Evolutionary conservation across 257 asterid genomes (phyloP), one percentile per base, ranked within the genome.

Genomic region (Nicotiana paniculata): DNA sequence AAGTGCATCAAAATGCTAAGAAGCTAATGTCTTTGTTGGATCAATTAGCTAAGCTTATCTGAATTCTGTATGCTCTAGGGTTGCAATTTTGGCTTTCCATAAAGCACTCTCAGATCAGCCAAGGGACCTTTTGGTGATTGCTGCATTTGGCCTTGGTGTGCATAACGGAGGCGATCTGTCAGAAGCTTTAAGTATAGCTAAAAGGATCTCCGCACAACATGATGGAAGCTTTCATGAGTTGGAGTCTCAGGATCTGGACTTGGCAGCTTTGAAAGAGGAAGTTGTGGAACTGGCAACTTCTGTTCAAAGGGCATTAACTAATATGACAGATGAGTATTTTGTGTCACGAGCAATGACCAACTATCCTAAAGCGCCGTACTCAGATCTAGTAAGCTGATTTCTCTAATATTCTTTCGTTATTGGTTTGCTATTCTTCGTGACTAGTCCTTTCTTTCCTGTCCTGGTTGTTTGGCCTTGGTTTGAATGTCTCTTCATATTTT

Each of bases 281-380:
- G 93, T 91, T 48, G 75, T 35, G 89, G 81, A 66, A 85, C 85
- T 96, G 83, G 94, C 92, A 64, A 87, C 89, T 87, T 92, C 92
- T 26, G 89, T 96, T 80, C 90, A 83, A 82, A 82, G 68, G 18
- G 87, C 97, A 58, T 89, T 94, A 46, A 26, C 84, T 62, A 86
- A 66, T 70, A 88, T 96, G 97, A 94, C 94, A 1, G 91, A 94
- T 59, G 94, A 84, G 84, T 84, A 86, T 79, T 86, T 81, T 65
- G 98, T 96, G 89, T 93, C 98, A 33, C 92, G 77, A 84, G 97
- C 99, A 66, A 91, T 96, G 97, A 88, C 96, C 63, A 86, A 87
- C 81, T 96, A 93, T 83, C 94, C 97, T 63, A 89, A 96, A 87
- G 98, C 98, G 62, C 99, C 98, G 16, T 64, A 57, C 80, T 94